Conservation (phyloP, 768 basidiomycete genomes). For the Brasilioporus rufonigricans region DNA sequence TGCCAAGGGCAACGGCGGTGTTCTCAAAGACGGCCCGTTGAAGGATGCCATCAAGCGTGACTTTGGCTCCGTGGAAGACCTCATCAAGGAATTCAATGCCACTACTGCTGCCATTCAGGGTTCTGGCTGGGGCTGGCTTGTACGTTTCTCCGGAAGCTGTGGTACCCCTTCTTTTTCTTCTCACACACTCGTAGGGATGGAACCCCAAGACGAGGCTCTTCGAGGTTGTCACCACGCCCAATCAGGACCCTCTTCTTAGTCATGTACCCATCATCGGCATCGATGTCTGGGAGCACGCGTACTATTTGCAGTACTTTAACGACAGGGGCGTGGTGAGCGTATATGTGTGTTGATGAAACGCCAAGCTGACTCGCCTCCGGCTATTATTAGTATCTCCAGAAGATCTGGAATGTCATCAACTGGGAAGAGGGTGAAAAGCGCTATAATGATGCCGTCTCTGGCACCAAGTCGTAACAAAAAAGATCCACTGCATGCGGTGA, state of each 20-base stretch:
- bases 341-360: background rate
- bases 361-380: background rate
- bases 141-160: slow-evolving; percentile 37
- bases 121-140: slow-evolving; percentile 97
- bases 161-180: background rate
- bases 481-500: too few species aligned
- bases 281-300: slow-evolving; percentile 96
- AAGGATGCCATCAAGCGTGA: slow-evolving; percentile 60
- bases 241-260: slow-evolving; percentile 88
- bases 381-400: slow-evolving; percentile 59
- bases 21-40: slow-evolving; percentile 62
- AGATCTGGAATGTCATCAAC: slow-evolving; percentile 72
- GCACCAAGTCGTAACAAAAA: slow-evolving; percentile 39
- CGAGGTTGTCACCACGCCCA: slow-evolving; percentile 87
- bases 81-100: slow-evolving; percentile 84
- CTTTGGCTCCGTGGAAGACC: slow-evolving; percentile 69
- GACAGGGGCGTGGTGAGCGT: slow-evolving; percentile 84
- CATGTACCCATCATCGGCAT: slow-evolving; percentile 86
- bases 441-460: slow-evolving; percentile 42
- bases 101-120: slow-evolving; percentile 87
- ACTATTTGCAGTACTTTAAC: slow-evolving; percentile 97
- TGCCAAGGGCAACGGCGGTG: slow-evolving; percentile 62
- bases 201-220: slow-evolving; percentile 69
- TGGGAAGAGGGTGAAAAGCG: slow-evolving; percentile 76
- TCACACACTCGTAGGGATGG: slow-evolving; percentile 50